phyloP scores from a whole-genome alignment of 257 asterid genomes.

The Ocimum tenuiflorum region DNA sequence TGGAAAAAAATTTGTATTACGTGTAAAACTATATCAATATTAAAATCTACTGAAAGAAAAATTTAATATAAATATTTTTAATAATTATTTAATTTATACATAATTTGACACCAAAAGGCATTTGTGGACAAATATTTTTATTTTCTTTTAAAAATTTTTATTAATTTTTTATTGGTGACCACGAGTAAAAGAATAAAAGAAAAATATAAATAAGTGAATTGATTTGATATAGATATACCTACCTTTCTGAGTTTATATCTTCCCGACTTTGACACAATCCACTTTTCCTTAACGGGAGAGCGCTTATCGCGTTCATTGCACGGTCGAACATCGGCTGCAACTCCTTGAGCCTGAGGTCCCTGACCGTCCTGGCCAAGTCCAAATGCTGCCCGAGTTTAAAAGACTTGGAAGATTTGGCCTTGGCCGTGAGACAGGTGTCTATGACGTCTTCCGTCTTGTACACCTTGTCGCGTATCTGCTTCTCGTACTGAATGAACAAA shows the following conservation, averaged over 20 bases:
- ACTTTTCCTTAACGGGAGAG: neutral
- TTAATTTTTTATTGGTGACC: too few relatives aligned
- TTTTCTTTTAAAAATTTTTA: too few relatives aligned
- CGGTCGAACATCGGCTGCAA: neutral
- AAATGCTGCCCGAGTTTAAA: neutral
- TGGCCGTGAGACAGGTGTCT: constrained; percentile 4
- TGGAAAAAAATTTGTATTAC: too few relatives aligned
- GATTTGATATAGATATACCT: too few relatives aligned
- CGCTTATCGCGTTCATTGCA: neutral
- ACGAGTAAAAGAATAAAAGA: too few relatives aligned
- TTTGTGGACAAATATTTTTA: too few relatives aligned
- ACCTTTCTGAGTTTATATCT: neutral
- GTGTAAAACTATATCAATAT: too few relatives aligned
- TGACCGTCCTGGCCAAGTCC: neutral
- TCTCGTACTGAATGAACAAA: neutral
- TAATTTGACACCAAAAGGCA: too few relatives aligned
- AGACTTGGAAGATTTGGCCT: neutral
- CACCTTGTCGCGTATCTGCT: constrained; percentile 14
- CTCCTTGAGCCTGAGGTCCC: neutral
- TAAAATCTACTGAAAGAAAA: too few relatives aligned
- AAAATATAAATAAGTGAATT: too few relatives aligned
- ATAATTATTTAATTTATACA: too few relatives aligned
- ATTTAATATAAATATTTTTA: too few relatives aligned
- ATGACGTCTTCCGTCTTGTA: constrained; percentile 16
- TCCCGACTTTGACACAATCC: neutral